A percentile compares a stretch with the other conserved stretches of the same genome.
phyloP scores from a whole-genome alignment of 2,329 filamentous ascomycete species.

The Penicillium sp. region DNA sequence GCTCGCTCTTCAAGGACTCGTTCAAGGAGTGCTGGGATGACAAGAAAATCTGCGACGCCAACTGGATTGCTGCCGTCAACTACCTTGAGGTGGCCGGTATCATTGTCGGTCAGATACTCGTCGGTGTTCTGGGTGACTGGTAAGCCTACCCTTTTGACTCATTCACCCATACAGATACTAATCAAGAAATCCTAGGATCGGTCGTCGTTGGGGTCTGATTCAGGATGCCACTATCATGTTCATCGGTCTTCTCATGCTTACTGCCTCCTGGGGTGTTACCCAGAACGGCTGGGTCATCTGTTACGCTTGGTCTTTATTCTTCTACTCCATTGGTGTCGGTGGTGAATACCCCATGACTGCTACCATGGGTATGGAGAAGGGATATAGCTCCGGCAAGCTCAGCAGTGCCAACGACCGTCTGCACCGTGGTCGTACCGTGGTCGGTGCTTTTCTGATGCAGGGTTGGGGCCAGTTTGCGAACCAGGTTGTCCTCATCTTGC shows the following conservation, averaged over 20 bases:
- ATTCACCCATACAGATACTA: constrained; percentile 3
- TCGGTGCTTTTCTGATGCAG: constrained; percentile 95
- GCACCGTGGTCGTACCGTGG: constrained; percentile 92
- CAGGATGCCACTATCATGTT: constrained; percentile 95
- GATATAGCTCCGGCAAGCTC: constrained; percentile 72
- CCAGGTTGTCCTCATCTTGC: constrained; percentile 79
- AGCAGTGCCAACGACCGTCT: constrained; percentile 89
- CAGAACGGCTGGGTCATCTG: constrained; percentile 94
- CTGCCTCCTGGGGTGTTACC: constrained; percentile 78
- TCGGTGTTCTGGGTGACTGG: constrained; percentile 73
- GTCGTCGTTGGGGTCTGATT: constrained; percentile 89
- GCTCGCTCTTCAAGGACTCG: constrained; percentile 68
- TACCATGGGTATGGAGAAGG: constrained; percentile 87
- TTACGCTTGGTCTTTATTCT: constrained; percentile 90
- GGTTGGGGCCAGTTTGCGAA: constrained; percentile 96
- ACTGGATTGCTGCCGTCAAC: constrained; percentile 77
- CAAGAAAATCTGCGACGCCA: constrained; percentile 62
- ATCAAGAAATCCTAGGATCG: constrained; percentile 55
- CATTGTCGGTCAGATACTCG: constrained; percentile 86
- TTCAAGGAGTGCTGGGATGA: constrained; percentile 76
- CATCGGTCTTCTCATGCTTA: constrained; percentile 82
- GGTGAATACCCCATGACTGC: constrained; percentile 97
- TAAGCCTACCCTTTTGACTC: constrained; percentile 29
- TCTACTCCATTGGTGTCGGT: constrained; percentile 65
- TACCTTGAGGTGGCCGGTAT: constrained; percentile 93